phyloP scores from a whole-genome alignment of 1,139 yeast genomes.

The Candida sp. region DNA sequence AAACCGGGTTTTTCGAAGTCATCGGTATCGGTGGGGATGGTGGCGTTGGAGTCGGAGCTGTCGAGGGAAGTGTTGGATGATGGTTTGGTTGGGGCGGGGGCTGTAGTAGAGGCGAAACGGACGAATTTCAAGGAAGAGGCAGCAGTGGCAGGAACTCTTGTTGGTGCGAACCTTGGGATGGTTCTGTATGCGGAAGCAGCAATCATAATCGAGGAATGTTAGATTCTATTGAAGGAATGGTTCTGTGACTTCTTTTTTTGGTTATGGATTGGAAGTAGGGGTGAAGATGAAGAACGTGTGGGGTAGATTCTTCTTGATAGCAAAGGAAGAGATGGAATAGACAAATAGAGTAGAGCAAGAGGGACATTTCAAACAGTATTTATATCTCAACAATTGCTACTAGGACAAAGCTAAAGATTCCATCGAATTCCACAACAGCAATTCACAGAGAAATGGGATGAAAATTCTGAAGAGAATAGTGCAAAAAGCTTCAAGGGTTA shows the following conservation, averaged over 20 bases:
- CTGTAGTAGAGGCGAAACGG: conserved; percentile 1
- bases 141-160: background rate
- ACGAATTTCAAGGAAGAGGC: background rate
- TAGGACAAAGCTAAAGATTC: background rate
- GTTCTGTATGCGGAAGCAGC: conserved; percentile 1
- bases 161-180: background rate
- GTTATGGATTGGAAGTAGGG: background rate
- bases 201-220: background rate
- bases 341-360: background rate
- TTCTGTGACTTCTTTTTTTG: background rate
- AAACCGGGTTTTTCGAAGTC: conserved; percentile 1
- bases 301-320: too few species aligned
- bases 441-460: background rate
- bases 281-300: too few species aligned
- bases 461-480: background rate
- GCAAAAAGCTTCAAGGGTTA: too few species aligned
- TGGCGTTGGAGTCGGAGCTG: background rate
- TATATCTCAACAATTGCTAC: background rate
- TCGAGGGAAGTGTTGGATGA: background rate
- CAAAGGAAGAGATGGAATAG: background rate
- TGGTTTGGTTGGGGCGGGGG: background rate
- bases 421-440: background rate
- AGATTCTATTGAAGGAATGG: too few species aligned
- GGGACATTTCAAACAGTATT: background rate
- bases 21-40: background rate